Conservation (phyloP, 768 basidiomycete species). For the Boletus edulis region DNA sequence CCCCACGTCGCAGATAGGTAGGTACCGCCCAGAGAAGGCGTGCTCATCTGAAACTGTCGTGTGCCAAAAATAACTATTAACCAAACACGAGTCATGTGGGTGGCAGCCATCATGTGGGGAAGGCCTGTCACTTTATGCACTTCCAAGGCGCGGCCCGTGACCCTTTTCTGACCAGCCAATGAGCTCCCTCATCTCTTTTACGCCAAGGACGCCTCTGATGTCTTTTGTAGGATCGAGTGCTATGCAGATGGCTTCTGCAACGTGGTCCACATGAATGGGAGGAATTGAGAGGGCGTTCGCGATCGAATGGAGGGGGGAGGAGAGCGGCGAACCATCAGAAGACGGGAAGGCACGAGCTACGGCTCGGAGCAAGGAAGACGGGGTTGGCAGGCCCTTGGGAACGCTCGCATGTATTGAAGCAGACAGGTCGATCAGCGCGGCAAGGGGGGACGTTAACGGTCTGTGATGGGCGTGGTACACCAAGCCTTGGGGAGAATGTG, state of each 20-base stretch:
- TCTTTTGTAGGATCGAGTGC: slow-evolving; percentile 50
- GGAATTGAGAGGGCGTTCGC: slow-evolving; percentile 81
- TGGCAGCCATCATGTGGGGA: slow-evolving; percentile 6
- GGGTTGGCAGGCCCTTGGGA: slow-evolving; percentile 58
- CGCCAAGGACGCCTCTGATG: slow-evolving; percentile 65
- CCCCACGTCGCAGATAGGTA: slow-evolving; percentile 23
- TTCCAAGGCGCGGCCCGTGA: slow-evolving; percentile 14
- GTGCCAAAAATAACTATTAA: slow-evolving; percentile 15
- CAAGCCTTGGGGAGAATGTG: slow-evolving; percentile 53
- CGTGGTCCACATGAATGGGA: slow-evolving; percentile 94
- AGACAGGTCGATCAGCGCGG: slow-evolving; percentile 80
- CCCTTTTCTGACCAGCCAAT: slow-evolving; percentile 60
- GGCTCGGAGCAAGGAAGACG: slow-evolving; percentile 58
- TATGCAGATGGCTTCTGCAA: slow-evolving; percentile 79
- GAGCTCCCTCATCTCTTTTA: slow-evolving; percentile 69
- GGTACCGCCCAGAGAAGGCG: slow-evolving; percentile 5
- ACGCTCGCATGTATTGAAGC: slow-evolving; percentile 64
- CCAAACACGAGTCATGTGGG: slow-evolving; percentile 7
- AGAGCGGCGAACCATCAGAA: slow-evolving; percentile 31
- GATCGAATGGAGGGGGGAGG: slow-evolving; percentile 58
- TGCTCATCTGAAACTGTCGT: slow-evolving; percentile 14
- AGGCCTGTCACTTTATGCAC: slow-evolving; percentile 13
- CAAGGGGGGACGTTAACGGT: slow-evolving; percentile 84
- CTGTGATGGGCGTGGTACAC: slow-evolving; percentile 95
- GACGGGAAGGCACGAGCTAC: slow-evolving; percentile 40